A percentile compares a stretch with the other conserved stretches of the same genome.
Evolutionary conservation across 306 rosid genomes (phyloP).

Genomic region (Sicyos baderoa): DNA sequence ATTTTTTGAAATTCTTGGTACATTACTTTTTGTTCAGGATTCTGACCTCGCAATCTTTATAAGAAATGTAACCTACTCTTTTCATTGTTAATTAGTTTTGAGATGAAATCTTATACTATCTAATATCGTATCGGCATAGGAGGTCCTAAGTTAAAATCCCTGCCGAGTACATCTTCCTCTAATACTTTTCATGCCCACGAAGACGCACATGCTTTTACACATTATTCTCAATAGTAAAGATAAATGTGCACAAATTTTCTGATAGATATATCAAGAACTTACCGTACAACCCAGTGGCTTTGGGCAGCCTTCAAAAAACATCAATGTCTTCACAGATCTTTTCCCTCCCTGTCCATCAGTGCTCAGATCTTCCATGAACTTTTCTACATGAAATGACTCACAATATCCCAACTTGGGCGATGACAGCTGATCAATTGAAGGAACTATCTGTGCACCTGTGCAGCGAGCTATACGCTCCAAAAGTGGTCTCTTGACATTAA

Average conservation of each 20-base stretch:
- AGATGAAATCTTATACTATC: too few species aligned
- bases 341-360: constrained; percentile 55
- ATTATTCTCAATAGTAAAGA: not conserved
- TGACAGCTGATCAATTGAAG: constrained; percentile 76
- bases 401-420: constrained; percentile 78
- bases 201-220: not conserved
- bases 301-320: constrained; percentile 98
- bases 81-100: too few species aligned
- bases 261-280: constrained; percentile 25
- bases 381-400: constrained; percentile 71
- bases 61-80: too few species aligned
- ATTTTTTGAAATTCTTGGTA: constrained; percentile 1
- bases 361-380: constrained; percentile 58
- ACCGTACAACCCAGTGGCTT: constrained; percentile 96
- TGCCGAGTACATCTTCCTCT: too few species aligned
- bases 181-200: not conserved
- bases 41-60: too few species aligned
- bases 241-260: constrained; percentile 3
- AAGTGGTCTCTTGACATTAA: constrained; percentile 81
- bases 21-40: not conserved
- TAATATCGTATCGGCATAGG: too few species aligned
- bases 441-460: constrained; percentile 80
- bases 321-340: constrained; percentile 71
- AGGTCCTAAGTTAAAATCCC: too few species aligned
- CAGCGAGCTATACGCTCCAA: constrained; percentile 92